Base-by-base conservation (phyloP, 2,329 filamentous ascomycete genomes). In the Chaetoscypha palmicola region DNA sequence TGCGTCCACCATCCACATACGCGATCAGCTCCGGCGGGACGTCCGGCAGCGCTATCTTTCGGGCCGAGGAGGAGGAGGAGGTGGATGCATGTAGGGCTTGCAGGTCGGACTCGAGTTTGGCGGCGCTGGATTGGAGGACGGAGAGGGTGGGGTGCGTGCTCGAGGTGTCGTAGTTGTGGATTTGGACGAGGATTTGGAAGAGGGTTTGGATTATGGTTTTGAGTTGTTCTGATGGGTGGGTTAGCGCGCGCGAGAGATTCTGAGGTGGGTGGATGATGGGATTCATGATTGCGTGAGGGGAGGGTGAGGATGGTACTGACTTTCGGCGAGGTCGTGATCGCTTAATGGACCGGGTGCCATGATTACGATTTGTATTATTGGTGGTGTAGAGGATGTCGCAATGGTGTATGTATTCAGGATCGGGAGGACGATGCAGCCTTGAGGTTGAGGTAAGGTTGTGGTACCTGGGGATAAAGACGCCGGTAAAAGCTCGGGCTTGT, bases 1-100 rank as follows among this genome's bases (percentile, higher is more conserved):
- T 85, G 39, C 81, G 78, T 34, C 81, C 80, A 59, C 78, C 76
- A 62, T 85, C 80, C 56, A 85, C 80, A 65, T 85, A 85, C 58
- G 77, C 69, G 48, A 83, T 70, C 10, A 84, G 71, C 57, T 83
- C 79, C 40, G 73, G 73, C 2, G 79, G 79, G 17, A 82, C 70
- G 23, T 62, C 64, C 3, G 76, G 75, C 31, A 79, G 69, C 17
- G 56, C 49, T 14, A 44, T 46, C 16, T 41, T 32, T 10, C 66
- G 65, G 19, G 65, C 62, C 11, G 14, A 12, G 17, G 66, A 16
- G 2, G 32, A 31, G 16, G 14, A 2, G 4, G 33, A 17, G 33
- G 26, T 14, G 20, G 43, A 31, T 9, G 68, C 64, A 32, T 58
- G 49, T 60, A 70, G 60, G 48, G 73, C 58, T 24, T 60, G 52